Evolutionary conservation across 2,329 filamentous ascomycete genomes (phyloP).

Genomic region (Colletotrichum sp.): DNA sequence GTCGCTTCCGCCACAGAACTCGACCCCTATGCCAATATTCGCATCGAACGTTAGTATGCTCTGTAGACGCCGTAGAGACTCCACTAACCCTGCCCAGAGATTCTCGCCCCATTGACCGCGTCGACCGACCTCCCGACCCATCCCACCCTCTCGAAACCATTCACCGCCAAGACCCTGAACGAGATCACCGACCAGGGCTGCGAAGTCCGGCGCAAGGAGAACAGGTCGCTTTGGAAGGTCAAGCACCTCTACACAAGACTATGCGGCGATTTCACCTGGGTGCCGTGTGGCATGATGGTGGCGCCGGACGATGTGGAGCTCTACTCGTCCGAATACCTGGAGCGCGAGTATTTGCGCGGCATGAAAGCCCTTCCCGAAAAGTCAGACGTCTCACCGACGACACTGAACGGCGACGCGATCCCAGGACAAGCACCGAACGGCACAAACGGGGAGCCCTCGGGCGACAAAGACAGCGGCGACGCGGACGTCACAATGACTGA

Average conservation of each 20-base stretch:
- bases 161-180: constrained; percentile 74
- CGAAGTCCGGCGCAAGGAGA: constrained; percentile 77
- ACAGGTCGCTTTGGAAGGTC: constrained; percentile 73
- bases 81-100: constrained; percentile 52
- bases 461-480: constrained; percentile 10
- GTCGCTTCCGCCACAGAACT: constrained; percentile 68
- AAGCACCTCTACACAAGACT: constrained; percentile 76
- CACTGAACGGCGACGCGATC: constrained; percentile 21
- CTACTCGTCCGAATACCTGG: constrained; percentile 54
- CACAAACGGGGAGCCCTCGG: constrained; percentile 25
- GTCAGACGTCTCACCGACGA: not conserved
- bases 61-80: not conserved
- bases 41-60: constrained; percentile 67
- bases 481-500: constrained; percentile 27
- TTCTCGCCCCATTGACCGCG: constrained; percentile 77
- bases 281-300: constrained; percentile 63
- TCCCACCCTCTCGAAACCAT: constrained; percentile 75
- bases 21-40: constrained; percentile 76
- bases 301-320: constrained; percentile 60
- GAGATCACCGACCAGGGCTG: constrained; percentile 73
- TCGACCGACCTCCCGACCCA: constrained; percentile 77
- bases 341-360: constrained; percentile 35
- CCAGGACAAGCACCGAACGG: constrained; percentile 17
- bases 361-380: constrained; percentile 9
- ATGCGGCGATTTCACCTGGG: constrained; percentile 76